A percentile compares a stretch with the other conserved stretches of the same genome.
Conservation (phyloP, 202 grass and related monocot species). For the Setaria viridis region DNA sequence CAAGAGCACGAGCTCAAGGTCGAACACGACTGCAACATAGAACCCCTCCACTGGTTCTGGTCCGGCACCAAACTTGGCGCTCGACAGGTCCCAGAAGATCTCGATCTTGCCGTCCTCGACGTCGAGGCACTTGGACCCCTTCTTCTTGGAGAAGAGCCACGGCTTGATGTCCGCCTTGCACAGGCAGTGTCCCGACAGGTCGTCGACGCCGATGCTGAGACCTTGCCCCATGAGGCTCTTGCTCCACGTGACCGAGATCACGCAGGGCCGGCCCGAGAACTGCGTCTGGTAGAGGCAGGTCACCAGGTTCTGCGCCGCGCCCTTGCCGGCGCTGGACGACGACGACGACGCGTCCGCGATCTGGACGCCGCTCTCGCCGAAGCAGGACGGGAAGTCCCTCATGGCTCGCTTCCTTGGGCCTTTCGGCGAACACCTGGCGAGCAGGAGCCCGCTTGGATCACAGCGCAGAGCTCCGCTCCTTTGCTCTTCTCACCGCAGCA, state of each 20-base stretch:
- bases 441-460: constrained; percentile 44
- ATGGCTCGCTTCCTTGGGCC: constrained; percentile 37
- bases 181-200: constrained; percentile 56
- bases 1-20: constrained; percentile 70
- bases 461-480: neutral
- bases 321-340: constrained; percentile 49
- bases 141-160: constrained; percentile 80
- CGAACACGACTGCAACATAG: constrained; percentile 66
- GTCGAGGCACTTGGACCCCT: constrained; percentile 66
- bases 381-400: constrained; percentile 93
- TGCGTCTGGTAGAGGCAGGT: constrained; percentile 80
- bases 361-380: constrained; percentile 83
- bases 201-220: constrained; percentile 78
- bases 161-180: constrained; percentile 79
- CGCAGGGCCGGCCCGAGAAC: constrained; percentile 53
- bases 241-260: constrained; percentile 73
- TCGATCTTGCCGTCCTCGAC: constrained; percentile 67
- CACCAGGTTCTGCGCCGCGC: constrained; percentile 61
- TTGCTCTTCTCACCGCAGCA: constrained; percentile 14
- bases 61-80: constrained; percentile 61
- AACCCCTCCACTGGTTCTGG: constrained; percentile 59
- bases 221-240: constrained; percentile 83
- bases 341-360: constrained; percentile 65
- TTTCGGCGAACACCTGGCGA: constrained; percentile 49
- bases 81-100: constrained; percentile 74